phyloP scores from a whole-genome alignment of 2,329 filamentous ascomycete species.

The Furcasterigmium furcatum region DNA sequence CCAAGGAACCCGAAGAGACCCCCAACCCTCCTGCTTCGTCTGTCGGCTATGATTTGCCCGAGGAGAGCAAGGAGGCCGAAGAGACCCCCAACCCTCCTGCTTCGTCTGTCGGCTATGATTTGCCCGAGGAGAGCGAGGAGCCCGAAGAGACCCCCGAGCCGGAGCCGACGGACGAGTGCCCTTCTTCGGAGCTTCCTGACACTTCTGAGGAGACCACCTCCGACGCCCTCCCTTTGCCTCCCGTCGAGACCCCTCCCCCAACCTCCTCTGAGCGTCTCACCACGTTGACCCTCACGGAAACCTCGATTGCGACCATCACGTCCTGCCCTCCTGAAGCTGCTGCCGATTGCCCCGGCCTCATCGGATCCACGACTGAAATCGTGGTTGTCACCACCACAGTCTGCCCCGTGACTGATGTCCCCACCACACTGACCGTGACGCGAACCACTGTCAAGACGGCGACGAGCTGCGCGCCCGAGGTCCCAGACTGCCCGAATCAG shows the following conservation, averaged over 20 bases:
- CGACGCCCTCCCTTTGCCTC: neutral
- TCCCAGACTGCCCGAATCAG: constrained; percentile 6
- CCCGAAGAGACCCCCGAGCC: neutral
- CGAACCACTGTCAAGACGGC: constrained; percentile 4
- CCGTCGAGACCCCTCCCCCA: constrained; percentile 1
- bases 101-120: neutral
- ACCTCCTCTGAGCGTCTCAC: constrained; percentile 6
- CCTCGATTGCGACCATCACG: constrained; percentile 13
- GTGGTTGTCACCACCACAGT: constrained; percentile 37
- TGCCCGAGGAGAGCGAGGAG: neutral
- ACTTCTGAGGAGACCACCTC: neutral
- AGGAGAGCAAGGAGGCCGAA: neutral
- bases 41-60: neutral
- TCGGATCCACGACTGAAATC: neutral
- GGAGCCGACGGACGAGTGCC: too few species aligned
- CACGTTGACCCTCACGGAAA: constrained; percentile 10
- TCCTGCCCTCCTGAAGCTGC: constrained; percentile 7
- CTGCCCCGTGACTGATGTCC: constrained; percentile 24
- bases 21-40: neutral
- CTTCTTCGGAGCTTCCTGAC: neutral
- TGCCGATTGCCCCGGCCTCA: constrained; percentile 3
- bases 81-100: neutral
- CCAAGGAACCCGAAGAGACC: neutral
- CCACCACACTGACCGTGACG: constrained; percentile 4
- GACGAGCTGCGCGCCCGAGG: constrained; percentile 5